Evolutionary conservation across 1,139 yeast species (phyloP).

Genomic region (Zygoascus sp.): DNA sequence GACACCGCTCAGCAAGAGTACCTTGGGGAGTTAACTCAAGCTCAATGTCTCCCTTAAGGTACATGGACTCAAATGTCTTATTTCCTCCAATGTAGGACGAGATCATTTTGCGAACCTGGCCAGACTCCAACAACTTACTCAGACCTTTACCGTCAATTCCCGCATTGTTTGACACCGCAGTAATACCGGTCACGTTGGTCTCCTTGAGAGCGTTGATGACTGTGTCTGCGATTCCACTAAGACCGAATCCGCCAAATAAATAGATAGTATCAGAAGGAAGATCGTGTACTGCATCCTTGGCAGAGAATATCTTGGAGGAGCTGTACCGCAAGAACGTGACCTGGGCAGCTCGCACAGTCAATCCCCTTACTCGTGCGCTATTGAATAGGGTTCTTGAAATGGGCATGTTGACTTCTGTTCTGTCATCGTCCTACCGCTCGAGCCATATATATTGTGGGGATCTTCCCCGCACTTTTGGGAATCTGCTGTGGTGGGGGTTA

Average conservation of each 20-base stretch:
- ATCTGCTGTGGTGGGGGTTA: background rate
- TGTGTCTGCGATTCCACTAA: slow-evolving; percentile 47
- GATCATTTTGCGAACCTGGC: slow-evolving; percentile 45
- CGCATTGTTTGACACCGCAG: slow-evolving; percentile 50
- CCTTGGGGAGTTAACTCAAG: slow-evolving; percentile 51
- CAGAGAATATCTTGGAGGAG: slow-evolving; percentile 6
- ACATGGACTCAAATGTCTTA: slow-evolving; percentile 41
- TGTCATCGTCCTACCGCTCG: background rate
- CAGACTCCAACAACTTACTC: slow-evolving; percentile 40
- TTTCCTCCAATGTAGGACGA: slow-evolving; percentile 47
- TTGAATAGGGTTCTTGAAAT: background rate
- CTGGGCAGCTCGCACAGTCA: background rate
- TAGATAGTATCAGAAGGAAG: slow-evolving; percentile 10
- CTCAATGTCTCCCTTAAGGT: slow-evolving; percentile 42
- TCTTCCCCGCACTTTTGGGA: background rate
- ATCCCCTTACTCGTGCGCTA: background rate
- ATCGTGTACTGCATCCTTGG: slow-evolving; percentile 6
- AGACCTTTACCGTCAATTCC: slow-evolving; percentile 48
- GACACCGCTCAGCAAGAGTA: slow-evolving; percentile 45
- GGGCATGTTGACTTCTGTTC: background rate
- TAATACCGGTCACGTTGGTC: slow-evolving; percentile 37
- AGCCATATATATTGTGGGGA: background rate
- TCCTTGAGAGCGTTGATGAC: slow-evolving; percentile 35
- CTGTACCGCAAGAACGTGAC: background rate
- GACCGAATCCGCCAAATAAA: slow-evolving; percentile 50